Conservation (phyloP, 2,329 filamentous ascomycete species). For the Fusarium sp. region DNA sequence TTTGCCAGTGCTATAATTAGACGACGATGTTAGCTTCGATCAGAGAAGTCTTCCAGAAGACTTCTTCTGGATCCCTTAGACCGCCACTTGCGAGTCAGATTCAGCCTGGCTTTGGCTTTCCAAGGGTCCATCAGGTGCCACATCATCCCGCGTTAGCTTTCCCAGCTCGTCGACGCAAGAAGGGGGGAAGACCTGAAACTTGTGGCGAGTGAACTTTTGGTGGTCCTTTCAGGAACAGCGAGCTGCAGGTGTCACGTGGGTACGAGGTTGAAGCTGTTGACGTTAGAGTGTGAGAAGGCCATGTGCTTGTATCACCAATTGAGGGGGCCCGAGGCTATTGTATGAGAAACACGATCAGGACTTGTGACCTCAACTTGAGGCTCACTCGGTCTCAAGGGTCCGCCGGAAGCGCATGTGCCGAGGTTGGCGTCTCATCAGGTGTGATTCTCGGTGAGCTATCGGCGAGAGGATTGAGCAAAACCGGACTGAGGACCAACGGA, state of each 20-base stretch:
- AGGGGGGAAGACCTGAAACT: background rate
- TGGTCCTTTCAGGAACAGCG: background rate
- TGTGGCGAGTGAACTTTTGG: background rate
- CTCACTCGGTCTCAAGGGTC: background rate
- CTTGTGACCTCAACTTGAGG: background rate
- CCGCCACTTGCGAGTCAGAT: conserved; percentile 21
- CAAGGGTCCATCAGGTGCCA: conserved; percentile 13
- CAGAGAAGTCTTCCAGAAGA: conserved; percentile 24
- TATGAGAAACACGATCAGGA: background rate
- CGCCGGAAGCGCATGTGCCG: conserved; percentile 1
- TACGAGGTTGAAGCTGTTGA: background rate
- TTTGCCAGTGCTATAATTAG: background rate
- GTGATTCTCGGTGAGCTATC: background rate
- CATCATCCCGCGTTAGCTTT: conserved; percentile 25
- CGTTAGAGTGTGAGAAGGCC: background rate
- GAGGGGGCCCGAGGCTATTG: background rate
- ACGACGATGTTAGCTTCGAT: background rate
- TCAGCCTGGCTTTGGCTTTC: conserved; percentile 17
- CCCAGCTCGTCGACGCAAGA: background rate
- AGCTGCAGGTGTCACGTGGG: conserved; percentile 1
- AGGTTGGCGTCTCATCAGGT: background rate
- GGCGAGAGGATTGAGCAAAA: background rate
- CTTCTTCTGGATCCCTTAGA: conserved; percentile 11
- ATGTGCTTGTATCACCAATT: background rate
- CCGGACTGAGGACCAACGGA: background rate